A percentile compares a stretch with the other conserved stretches of the same genome.
These are phyloP conservation scores for Venustampulla echinocandica DNA, from an alignment of 495 filamentous ascomycete species.

Conservation along the genomic window DNA sequence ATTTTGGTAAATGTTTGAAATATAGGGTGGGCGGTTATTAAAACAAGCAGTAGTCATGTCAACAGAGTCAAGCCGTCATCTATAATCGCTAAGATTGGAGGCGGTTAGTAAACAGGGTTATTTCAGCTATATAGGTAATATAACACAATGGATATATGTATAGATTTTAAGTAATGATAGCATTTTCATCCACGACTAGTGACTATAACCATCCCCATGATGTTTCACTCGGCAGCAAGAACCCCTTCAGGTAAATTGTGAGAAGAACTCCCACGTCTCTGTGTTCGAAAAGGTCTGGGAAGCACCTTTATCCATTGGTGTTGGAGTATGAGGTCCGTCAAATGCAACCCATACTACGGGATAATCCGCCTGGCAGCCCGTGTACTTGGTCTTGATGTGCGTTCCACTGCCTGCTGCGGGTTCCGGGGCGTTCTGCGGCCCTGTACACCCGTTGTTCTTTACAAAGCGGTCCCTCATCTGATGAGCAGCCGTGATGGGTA, in stretches of 20 bases:
- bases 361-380: slow-evolving; percentile 22
- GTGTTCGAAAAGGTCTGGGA: slow-evolving; percentile 23
- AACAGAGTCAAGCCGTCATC: too few relatives aligned
- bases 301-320: slow-evolving; percentile 10
- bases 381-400: slow-evolving; percentile 26
- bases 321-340: background rate
- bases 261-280: slow-evolving; percentile 31
- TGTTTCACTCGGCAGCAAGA: too few relatives aligned
- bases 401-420: slow-evolving; percentile 24
- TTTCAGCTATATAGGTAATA: too few relatives aligned
- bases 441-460: slow-evolving; percentile 31
- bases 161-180: too few relatives aligned
- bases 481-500: slow-evolving; percentile 29
- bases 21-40: too few relatives aligned
- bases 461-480: slow-evolving; percentile 32
- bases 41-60: too few relatives aligned
- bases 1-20: too few relatives aligned
- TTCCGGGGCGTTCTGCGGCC: slow-evolving; percentile 14
- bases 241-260: slow-evolving; percentile 24
- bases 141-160: too few relatives aligned
- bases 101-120: too few relatives aligned
- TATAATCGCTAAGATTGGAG: too few relatives aligned
- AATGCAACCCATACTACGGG: slow-evolving; percentile 19
- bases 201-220: too few relatives aligned
- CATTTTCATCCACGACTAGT: too few relatives aligned